Evolutionary conservation across 2,329 filamentous ascomycete species (phyloP).

Genomic region (Trichoderma gracile): DNA sequence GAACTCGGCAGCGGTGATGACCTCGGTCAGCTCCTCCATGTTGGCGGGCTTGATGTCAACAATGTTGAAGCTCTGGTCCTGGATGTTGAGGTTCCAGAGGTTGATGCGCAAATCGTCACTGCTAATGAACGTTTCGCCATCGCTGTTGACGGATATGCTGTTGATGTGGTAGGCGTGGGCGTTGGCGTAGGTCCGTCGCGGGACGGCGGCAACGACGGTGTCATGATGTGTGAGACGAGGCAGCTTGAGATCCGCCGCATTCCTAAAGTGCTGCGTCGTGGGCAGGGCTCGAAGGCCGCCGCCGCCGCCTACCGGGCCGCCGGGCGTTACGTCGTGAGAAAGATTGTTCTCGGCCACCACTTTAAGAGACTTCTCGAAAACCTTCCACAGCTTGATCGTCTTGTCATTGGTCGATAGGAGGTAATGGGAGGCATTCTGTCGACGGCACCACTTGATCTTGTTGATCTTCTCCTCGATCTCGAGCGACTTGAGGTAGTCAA

Average conservation of each 20-base stretch:
- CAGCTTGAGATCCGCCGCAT: conserved; percentile 81
- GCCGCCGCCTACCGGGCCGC: conserved; percentile 64
- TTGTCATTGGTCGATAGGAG: conserved; percentile 98
- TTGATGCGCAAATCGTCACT: conserved; percentile 98
- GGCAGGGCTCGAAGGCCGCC: conserved; percentile 70
- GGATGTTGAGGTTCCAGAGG: conserved; percentile 98
- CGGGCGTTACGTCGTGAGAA: conserved; percentile 87
- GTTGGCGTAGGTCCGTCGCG: conserved; percentile 94
- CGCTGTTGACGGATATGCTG: conserved; percentile 99
- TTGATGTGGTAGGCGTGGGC: conserved; percentile 99
- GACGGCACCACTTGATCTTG: conserved; percentile 99
- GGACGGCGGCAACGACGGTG: conserved; percentile 94
- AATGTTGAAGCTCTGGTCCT: conserved; percentile 99
- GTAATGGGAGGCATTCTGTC: conserved; percentile 98
- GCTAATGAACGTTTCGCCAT: conserved; percentile 98
- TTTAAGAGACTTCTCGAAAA: conserved; percentile 98
- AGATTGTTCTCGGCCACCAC: conserved; percentile 99
- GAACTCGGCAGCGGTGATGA: conserved; percentile 97
- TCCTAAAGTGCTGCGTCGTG: conserved; percentile 74
- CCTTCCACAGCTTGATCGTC: conserved; percentile 99
- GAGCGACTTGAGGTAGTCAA: conserved; percentile 97
- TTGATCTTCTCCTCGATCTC: conserved; percentile 99
- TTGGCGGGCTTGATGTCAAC: conserved; percentile 99
- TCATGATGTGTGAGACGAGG: conserved; percentile 97
- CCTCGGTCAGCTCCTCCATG: conserved; percentile 98